These are phyloP conservation scores for Closterium sp. DNA, from an alignment of 139 green algal genomes.

Conservation along the genomic window DNA sequence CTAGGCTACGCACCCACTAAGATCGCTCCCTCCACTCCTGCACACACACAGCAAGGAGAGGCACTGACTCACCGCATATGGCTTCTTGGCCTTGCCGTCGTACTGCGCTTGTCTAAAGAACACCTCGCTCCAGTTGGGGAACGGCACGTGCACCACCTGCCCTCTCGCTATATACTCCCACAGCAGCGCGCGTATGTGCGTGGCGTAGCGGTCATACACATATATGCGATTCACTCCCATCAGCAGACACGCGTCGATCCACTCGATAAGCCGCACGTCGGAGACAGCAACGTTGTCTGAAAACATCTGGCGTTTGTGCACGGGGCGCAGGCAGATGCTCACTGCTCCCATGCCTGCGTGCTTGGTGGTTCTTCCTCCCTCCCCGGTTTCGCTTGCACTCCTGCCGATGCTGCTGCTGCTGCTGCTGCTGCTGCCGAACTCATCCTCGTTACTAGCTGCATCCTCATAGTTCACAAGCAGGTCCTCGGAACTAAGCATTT, in stretches of 20 bases:
- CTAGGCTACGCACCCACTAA: too few relatives aligned
- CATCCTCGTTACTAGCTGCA: neutral
- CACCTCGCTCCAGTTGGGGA: constrained; percentile 32
- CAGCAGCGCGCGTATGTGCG: constrained; percentile 14
- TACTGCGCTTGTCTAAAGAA: constrained; percentile 30
- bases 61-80: neutral
- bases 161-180: constrained; percentile 16
- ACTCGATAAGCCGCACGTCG: constrained; percentile 10
- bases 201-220: constrained; percentile 40
- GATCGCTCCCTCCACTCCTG: too few relatives aligned
- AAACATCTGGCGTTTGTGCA: neutral
- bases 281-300: neutral
- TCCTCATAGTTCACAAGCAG: neutral
- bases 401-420: neutral
- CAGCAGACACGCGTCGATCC: constrained; percentile 16
- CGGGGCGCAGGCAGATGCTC: neutral
- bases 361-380: too few relatives aligned
- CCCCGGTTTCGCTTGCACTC: too few relatives aligned
- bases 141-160: constrained; percentile 23
- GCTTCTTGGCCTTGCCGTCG: constrained; percentile 6
- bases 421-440: neutral
- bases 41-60: too few relatives aligned
- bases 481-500: neutral
- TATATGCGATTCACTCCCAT: constrained; percentile 32
- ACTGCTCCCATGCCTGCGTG: neutral